These are phyloP conservation scores for Elaeis oleifera DNA, from an alignment of 202 grass and related monocot species.

Conservation along the genomic window DNA sequence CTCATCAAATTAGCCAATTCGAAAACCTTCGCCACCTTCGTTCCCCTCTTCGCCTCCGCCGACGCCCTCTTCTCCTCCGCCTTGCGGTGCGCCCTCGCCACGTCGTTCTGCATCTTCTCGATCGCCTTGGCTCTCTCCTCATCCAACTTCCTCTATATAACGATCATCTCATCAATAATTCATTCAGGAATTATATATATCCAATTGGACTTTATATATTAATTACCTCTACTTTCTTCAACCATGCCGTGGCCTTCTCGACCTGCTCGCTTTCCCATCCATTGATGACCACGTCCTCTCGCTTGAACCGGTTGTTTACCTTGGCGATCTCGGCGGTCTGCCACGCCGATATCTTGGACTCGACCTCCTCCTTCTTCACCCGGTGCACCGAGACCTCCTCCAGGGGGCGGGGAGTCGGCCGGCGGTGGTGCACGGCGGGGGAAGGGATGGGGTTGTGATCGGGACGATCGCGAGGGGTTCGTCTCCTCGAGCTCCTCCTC, in stretches of 20 bases:
- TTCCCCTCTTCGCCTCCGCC: slow-evolving; percentile 73
- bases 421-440: slow-evolving; percentile 12
- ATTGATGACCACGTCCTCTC: slow-evolving; percentile 82
- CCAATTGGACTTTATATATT: too few relatives aligned
- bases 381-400: slow-evolving; percentile 41
- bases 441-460: slow-evolving; percentile 88
- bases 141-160: slow-evolving; percentile 64
- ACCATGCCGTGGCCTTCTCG: slow-evolving; percentile 51
- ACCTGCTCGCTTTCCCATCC: slow-evolving; percentile 77
- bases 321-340: slow-evolving; percentile 79
- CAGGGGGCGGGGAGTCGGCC: neutral
- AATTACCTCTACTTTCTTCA: slow-evolving; percentile 87
- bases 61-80: slow-evolving; percentile 92
- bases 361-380: slow-evolving; percentile 93
- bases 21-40: slow-evolving; percentile 75
- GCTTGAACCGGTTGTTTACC: slow-evolving; percentile 87
- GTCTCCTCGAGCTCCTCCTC: slow-evolving; percentile 80
- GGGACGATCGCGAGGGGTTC: slow-evolving; percentile 79
- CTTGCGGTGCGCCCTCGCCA: slow-evolving; percentile 70
- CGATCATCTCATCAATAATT: neutral
- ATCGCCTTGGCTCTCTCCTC: slow-evolving; percentile 79
- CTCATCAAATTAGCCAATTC: slow-evolving; percentile 89
- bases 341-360: slow-evolving; percentile 89
- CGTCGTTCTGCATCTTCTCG: slow-evolving; percentile 89
- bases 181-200: neutral